Conservation (phyloP, 352 stramenopile species). For the Phytophthora pluvialis region DNA sequence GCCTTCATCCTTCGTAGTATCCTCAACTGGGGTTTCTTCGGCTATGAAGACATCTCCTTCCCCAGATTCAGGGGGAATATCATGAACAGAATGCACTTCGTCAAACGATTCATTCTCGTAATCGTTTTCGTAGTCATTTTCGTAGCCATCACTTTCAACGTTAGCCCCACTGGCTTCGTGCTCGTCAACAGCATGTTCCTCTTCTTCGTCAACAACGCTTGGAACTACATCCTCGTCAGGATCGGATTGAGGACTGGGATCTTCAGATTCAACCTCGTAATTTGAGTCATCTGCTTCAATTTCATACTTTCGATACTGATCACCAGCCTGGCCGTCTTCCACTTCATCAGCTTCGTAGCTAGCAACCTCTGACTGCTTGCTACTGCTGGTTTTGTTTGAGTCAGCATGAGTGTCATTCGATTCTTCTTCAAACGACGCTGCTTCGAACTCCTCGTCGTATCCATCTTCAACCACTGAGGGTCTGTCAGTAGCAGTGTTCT, state of each 20-base stretch:
- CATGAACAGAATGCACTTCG: slow-evolving; percentile 28
- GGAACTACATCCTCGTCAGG: slow-evolving; percentile 3
- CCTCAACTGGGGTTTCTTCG: neutral
- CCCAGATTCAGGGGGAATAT: slow-evolving; percentile 8
- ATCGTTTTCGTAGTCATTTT: slow-evolving; percentile 37
- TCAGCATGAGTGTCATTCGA: slow-evolving; percentile 9
- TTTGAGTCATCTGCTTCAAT: slow-evolving; percentile 8
- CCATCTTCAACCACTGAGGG: slow-evolving; percentile 9
- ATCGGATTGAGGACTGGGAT: slow-evolving; percentile 6
- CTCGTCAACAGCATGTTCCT: slow-evolving; percentile 1
- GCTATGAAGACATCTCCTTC: neutral
- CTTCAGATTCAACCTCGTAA: slow-evolving; percentile 22
- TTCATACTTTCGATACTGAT: neutral
- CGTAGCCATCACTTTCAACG: slow-evolving; percentile 11
- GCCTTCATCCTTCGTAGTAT: neutral
- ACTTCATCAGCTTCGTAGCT: slow-evolving; percentile 24
- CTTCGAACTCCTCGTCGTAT: slow-evolving; percentile 39
- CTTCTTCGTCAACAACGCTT: slow-evolving; percentile 19
- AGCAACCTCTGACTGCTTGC: slow-evolving; percentile 8
- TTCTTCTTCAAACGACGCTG: slow-evolving; percentile 48
- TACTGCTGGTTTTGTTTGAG: neutral
- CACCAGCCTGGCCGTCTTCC: slow-evolving; percentile 1
- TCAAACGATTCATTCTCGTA: slow-evolving; percentile 65
- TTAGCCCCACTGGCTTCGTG: slow-evolving; percentile 4
- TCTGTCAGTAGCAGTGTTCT: slow-evolving; percentile 14